phyloP scores from a whole-genome alignment of 1,139 yeast genomes.

The Protomyces macrosporus region DNA sequence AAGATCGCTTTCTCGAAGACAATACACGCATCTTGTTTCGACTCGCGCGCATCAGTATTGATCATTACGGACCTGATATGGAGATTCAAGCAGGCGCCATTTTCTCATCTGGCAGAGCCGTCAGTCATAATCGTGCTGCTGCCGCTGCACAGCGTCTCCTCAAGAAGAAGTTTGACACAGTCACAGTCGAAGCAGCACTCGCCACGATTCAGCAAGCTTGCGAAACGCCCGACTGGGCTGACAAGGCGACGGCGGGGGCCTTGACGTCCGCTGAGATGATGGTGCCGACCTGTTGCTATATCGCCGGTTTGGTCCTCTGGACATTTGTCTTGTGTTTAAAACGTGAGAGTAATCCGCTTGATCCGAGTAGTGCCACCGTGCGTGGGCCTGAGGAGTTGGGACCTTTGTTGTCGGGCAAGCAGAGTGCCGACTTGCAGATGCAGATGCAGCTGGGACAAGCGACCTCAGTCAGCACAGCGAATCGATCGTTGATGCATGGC shows the following conservation, averaged over 20 bases:
- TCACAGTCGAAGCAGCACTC: background rate
- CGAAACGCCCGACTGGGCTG: background rate
- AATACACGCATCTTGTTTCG: slow-evolving; percentile 2
- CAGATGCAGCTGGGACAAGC: background rate
- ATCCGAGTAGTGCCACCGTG: background rate
- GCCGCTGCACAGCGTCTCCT: background rate
- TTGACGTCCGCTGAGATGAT: background rate
- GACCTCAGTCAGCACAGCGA: background rate
- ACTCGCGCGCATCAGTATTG: background rate
- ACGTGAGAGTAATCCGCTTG: background rate
- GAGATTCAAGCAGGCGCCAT: slow-evolving; percentile 1
- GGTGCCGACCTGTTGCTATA: background rate
- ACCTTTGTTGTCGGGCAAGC: background rate
- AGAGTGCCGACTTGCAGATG: too few species aligned
- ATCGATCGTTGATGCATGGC: background rate
- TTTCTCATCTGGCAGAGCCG: background rate
- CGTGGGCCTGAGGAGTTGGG: background rate
- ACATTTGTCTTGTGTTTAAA: background rate
- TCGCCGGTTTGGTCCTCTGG: slow-evolving; percentile 1
- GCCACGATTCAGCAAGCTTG: background rate
- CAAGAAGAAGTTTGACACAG: background rate
- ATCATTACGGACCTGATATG: background rate
- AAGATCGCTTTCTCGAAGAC: background rate
- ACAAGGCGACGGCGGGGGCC: background rate
- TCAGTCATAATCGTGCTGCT: background rate